A percentile compares a stretch with the other conserved stretches of the same genome.
phyloP scores from a whole-genome alignment of 2,329 filamentous ascomycete genomes.

The Nigrospora osmanthi region DNA sequence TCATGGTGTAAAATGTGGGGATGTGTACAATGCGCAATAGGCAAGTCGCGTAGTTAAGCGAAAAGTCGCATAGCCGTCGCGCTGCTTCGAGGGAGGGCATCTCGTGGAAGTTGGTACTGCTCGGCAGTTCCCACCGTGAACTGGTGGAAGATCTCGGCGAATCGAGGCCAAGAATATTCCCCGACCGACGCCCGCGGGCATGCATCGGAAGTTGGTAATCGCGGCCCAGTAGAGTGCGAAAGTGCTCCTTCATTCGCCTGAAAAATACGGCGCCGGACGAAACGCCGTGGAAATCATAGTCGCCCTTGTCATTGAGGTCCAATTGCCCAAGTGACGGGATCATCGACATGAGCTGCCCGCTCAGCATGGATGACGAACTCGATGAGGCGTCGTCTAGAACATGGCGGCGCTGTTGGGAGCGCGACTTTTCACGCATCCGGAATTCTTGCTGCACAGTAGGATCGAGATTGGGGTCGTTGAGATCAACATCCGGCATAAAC shows the following conservation, averaged over 20 bases:
- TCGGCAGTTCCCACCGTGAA: slow-evolving; percentile 50
- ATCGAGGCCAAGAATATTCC: slow-evolving; percentile 52
- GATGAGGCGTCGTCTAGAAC: slow-evolving; percentile 28
- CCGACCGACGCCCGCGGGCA: slow-evolving; percentile 38
- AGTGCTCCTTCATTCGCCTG: slow-evolving; percentile 77
- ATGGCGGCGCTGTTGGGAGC: slow-evolving; percentile 26
- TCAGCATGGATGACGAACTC: slow-evolving; percentile 34
- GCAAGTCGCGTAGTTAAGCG: slow-evolving; percentile 30
- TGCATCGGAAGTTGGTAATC: slow-evolving; percentile 54
- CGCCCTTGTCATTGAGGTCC: slow-evolving; percentile 82
- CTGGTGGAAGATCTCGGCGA: slow-evolving; percentile 58
- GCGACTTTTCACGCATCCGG: slow-evolving; percentile 44
- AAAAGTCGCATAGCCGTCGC: slow-evolving; percentile 27
- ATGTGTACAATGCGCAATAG: slow-evolving; percentile 56
- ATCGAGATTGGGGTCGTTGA: slow-evolving; percentile 80
- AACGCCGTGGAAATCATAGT: slow-evolving; percentile 92
- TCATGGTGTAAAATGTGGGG: slow-evolving; percentile 60
- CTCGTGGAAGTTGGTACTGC: slow-evolving; percentile 48
- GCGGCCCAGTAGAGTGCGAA: slow-evolving; percentile 66
- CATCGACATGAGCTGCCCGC: slow-evolving; percentile 83
- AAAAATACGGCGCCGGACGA: slow-evolving; percentile 90
- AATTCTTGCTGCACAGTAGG: slow-evolving; percentile 65
- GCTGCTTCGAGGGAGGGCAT: slow-evolving; percentile 59
- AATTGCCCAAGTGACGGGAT: slow-evolving; percentile 86
- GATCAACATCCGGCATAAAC: slow-evolving; percentile 74